Evolutionary conservation across 2,329 filamentous ascomycete species (phyloP), one percentile per base, ranked within the genome.

Genomic region (Arthrobotrys iridis): DNA sequence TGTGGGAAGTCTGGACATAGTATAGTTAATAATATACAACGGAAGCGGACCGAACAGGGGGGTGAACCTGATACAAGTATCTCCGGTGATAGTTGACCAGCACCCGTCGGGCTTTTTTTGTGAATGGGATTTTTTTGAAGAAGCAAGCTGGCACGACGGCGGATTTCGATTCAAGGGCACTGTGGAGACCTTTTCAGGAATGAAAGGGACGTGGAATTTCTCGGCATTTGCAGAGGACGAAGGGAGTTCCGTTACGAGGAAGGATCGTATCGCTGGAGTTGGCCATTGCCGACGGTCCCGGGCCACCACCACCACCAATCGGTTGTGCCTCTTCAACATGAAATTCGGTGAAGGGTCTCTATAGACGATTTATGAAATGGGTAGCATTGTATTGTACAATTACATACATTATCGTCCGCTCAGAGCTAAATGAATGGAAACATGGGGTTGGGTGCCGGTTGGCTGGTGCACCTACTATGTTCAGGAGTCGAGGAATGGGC

Each of bases 401-500:
- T 20, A 43, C 40, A 7, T 43, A 43, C 40, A 43, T 43, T 33
- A 22, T 22, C 50, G 50, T n/a, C n/a, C n/a, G n/a, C n/a, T n/a
- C n/a, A n/a, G n/a, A n/a, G n/a, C 50, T 55, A 55, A 55, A n/a
- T n/a, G n/a, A 55, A 55, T 37, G 30, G 24, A 55, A 55, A 30
- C 50, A 55, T 55, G 50, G 50, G 26, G 28, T 5, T 10, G 4
- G 4, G 28, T 18, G 46, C 11, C 33, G 46, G 46, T n/a, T 2
- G 18, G 40, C n/a, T 55, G 43, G 55, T 60, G 35, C 65, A 70
- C 65, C 65, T 70, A 70, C 65, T 62, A 3, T 52, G 65, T 70
- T 70, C 65, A 68, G 64, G 43, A 40, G 63, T 37, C 45, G 66
- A 71, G 66, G 66, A 71, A 71, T 71, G 66, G 58, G 66, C 66